phyloP scores from a whole-genome alignment of 148 eudicot species.

The Linanthus parryae region DNA sequence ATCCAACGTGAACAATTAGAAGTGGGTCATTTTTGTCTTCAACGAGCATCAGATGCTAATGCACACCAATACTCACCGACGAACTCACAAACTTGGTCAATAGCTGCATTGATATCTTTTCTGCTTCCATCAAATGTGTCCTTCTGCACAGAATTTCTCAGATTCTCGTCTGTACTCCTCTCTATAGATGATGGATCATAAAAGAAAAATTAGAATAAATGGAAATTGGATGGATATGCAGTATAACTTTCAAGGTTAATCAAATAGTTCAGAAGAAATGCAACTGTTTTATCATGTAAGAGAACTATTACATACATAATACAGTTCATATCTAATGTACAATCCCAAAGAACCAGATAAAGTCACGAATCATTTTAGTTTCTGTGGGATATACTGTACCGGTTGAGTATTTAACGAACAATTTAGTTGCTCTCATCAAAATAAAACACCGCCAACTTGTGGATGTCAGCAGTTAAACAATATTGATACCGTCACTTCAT shows the following conservation, averaged over 20 bases:
- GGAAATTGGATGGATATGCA: too few relatives aligned
- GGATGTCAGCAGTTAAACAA: not conserved
- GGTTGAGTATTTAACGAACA: not conserved
- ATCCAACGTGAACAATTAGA: conserved; percentile 8
- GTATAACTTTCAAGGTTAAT: too few relatives aligned
- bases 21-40: conserved; percentile 1
- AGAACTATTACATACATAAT: too few relatives aligned
- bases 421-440: not conserved
- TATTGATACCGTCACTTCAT: not conserved
- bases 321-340: too few relatives aligned
- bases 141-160: conserved; percentile 46
- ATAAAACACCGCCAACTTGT: not conserved
- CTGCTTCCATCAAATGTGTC: conserved; percentile 87
- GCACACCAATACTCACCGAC: conserved; percentile 44
- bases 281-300: too few relatives aligned
- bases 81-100: conserved; percentile 87
- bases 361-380: not conserved
- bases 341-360: not conserved
- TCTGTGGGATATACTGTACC: not conserved
- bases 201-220: not conserved
- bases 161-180: conserved; percentile 38
- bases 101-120: conserved; percentile 93
- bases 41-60: conserved; percentile 6
- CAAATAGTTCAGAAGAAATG: too few relatives aligned
- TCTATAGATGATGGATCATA: conserved; percentile 27